Percentiles rank a stretch among this genome's conserved stretches.
phyloP scores from a whole-genome alignment of 78 protist genomes.

The Dictyostelium purpureum region DNA sequence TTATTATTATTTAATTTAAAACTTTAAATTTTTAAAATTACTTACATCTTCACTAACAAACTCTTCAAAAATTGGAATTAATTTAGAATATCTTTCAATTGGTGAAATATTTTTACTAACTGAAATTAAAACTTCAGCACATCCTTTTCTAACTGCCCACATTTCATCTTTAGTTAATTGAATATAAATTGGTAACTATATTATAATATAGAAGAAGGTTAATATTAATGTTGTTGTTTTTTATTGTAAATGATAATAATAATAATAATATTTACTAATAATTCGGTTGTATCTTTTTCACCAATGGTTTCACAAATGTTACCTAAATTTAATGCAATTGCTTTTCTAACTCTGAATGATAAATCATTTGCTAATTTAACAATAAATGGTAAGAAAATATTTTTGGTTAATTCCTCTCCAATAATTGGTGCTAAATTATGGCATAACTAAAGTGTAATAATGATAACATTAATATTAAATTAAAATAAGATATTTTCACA shows the following conservation, averaged over 20 bases:
- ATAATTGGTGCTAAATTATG: constrained; percentile 70
- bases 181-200: constrained; percentile 68
- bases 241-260: background rate
- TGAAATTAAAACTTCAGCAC: constrained; percentile 64
- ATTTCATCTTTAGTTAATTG: constrained; percentile 77
- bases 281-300: constrained; percentile 56
- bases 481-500: background rate
- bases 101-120: constrained; percentile 43
- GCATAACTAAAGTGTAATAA: background rate
- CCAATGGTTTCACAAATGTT: constrained; percentile 68
- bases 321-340: constrained; percentile 72
- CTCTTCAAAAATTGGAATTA: constrained; percentile 62
- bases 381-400: constrained; percentile 55
- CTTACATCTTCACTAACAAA: constrained; percentile 70
- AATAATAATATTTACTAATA: constrained; percentile 27
- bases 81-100: constrained; percentile 49
- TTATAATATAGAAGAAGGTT: too few species aligned
- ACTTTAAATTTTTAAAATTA: background rate
- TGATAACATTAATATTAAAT: background rate
- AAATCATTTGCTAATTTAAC: constrained; percentile 44
- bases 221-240: too few species aligned
- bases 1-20: background rate
- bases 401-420: constrained; percentile 38
- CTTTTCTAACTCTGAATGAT: constrained; percentile 77
- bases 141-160: constrained; percentile 87